Percentiles rank a stretch among this genome's conserved stretches.
phyloP scores from a whole-genome alignment of 75 land plant species.

The Isoetes taiwanensis region DNA sequence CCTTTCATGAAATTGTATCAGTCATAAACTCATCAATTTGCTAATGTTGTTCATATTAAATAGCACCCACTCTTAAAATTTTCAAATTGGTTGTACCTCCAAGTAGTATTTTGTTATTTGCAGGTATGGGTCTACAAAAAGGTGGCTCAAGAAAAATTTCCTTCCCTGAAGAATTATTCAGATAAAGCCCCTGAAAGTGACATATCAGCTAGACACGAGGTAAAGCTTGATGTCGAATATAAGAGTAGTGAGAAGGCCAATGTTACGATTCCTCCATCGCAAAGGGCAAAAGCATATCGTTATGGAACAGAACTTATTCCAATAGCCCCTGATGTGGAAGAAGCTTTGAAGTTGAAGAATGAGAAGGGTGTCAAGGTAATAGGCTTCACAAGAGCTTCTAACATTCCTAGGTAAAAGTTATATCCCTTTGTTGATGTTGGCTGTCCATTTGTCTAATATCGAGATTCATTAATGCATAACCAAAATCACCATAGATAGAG shows the following conservation, averaged over 20 bases:
- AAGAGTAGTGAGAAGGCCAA: constrained; percentile 56
- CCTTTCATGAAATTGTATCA: too few relatives aligned
- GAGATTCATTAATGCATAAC: too few relatives aligned
- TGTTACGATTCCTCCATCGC: constrained; percentile 70
- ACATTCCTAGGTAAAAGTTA: constrained; percentile 52
- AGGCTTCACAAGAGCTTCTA: constrained; percentile 64
- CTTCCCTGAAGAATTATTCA: constrained; percentile 74
- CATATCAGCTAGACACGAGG: constrained; percentile 67
- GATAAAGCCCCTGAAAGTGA: constrained; percentile 71
- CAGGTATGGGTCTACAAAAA: constrained; percentile 99
- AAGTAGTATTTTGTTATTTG: background rate
- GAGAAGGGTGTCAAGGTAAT: constrained; percentile 81
- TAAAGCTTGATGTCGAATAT: constrained; percentile 79
- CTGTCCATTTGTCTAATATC: background rate
- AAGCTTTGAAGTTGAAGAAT: constrained; percentile 69
- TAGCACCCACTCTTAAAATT: background rate
- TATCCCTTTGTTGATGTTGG: background rate
- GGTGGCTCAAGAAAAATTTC: constrained; percentile 68
- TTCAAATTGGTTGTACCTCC: too few relatives aligned
- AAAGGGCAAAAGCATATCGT: constrained; percentile 73
- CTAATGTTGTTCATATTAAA: background rate
- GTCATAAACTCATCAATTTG: too few relatives aligned
- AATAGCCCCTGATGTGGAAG: constrained; percentile 51
- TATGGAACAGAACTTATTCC: constrained; percentile 94
- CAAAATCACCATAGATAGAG: too few relatives aligned